Conservation (phyloP, 129 eudicot genomes). For the Arctium minus region DNA sequence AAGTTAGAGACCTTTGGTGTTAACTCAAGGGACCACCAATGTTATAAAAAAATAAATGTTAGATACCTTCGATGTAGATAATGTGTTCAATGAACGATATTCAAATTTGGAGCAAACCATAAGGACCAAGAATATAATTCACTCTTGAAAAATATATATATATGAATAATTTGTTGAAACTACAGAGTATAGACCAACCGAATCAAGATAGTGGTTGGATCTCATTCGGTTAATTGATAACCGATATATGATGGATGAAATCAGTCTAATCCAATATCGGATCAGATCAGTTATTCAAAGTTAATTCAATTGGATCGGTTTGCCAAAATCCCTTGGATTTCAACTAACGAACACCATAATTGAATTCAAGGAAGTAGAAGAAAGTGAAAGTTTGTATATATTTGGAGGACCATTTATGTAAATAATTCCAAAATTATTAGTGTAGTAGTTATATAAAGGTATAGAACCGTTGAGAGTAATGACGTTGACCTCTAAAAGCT, state of each 20-base stretch:
- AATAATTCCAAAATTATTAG: background rate
- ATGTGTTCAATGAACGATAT: background rate
- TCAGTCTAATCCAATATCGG: background rate
- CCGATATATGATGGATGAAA: background rate
- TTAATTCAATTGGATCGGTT: background rate
- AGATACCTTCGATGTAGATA: background rate
- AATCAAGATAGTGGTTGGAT: background rate
- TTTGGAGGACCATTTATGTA: background rate
- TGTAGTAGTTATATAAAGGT: background rate
- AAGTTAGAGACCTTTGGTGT: background rate
- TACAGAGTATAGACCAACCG: background rate
- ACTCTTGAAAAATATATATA: background rate
- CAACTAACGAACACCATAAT: background rate
- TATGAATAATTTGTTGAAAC: background rate
- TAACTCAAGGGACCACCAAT: background rate
- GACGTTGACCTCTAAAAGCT: conserved; percentile 16
- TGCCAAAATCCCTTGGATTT: too few species aligned
- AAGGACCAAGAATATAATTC: background rate
- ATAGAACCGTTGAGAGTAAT: conserved; percentile 19
- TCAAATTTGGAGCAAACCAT: background rate
- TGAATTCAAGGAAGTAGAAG: background rate
- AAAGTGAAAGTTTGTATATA: background rate
- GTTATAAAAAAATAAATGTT: background rate
- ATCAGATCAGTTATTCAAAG: too few species aligned
- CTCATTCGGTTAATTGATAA: background rate